These are phyloP conservation scores for Fusarium staphyleae DNA, from an alignment of 2,329 filamentous ascomycete species.

Conservation along the genomic window DNA sequence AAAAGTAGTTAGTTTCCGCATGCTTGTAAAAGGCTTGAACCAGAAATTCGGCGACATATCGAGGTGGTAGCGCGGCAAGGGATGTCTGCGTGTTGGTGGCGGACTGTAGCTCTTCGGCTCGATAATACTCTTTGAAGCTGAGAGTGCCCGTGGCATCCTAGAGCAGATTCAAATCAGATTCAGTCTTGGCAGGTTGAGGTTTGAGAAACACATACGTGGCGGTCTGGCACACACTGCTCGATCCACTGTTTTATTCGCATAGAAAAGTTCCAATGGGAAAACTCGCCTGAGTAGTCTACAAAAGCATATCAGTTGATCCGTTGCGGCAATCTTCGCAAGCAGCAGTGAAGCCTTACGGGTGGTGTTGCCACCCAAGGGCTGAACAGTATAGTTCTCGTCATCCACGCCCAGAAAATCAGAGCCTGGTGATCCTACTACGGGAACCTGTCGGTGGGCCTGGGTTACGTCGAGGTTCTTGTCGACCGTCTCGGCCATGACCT, in stretches of 20 bases:
- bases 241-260: constrained; percentile 59
- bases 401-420: constrained; percentile 43
- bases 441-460: constrained; percentile 29
- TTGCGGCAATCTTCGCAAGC: constrained; percentile 3
- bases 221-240: constrained; percentile 49
- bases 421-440: constrained; percentile 31
- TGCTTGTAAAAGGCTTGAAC: constrained; percentile 57
- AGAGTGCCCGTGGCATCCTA: constrained; percentile 41
- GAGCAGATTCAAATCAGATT: constrained; percentile 1
- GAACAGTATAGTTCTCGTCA: constrained; percentile 51
- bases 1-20: constrained; percentile 58
- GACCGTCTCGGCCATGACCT: constrained; percentile 52
- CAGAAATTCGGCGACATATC: constrained; percentile 56
- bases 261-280: constrained; percentile 62
- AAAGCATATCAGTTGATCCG: constrained; percentile 9
- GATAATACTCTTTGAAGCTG: constrained; percentile 52
- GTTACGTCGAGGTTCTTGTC: constrained; percentile 39
- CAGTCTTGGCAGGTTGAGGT: background rate
- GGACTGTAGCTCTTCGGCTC: constrained; percentile 55
- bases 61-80: constrained; percentile 53
- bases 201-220: constrained; percentile 38
- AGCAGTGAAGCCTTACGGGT: constrained; percentile 46
- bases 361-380: constrained; percentile 51
- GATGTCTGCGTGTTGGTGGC: constrained; percentile 49
- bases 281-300: constrained; percentile 59